Evolutionary conservation across 306 rosid species (phyloP), one percentile per base, ranked within the genome.

Genomic region (Castanea crenata): DNA sequence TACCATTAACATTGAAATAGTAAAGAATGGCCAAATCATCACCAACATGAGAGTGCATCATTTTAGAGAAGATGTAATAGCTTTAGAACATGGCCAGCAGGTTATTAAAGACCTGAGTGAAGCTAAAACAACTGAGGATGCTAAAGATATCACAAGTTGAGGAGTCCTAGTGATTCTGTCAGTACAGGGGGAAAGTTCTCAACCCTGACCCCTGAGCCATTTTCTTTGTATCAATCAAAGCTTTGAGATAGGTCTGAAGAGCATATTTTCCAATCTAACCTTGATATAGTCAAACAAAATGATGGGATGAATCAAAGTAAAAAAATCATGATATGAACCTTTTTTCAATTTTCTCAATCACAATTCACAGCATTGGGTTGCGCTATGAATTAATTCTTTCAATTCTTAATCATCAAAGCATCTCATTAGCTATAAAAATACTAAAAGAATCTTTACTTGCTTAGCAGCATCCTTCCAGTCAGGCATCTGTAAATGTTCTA

Each of bases 391-490:
- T 18, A 32, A 19, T 25, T 59, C 41, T 23, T 63, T 63, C 77
- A 16, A 79, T n/a, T 72, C 73, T 61, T 72, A 41, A 61, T 72
- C 62, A 58, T 35, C 27, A 23, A 71, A 32, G n/a, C 73, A 20
- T 71, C 21, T 6, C 29, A 19, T 38, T 21, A 34, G 9, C 29
- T 68, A 29, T 13, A 38, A 74, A 68, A 19, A 68, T 34, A 35
- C 25, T 19, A 35, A 1, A 34, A 35, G 52, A 68, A 65, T 34
- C 46, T 32, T 31, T 65, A 65, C 71, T 34, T 32, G 51, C 51
- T 25, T 34, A 35, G 72, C 27, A 19, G 38, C 72, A 9, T 35
- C 52, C 18, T 3, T 67, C 7, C 35, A 67, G 25, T 68, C 10
- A 35, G 27, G 51, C 12, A 68, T 32, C 72, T 19, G 52, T 52